These are phyloP conservation scores for Myriosclerotinia scirpicola DNA, from an alignment of 2,329 filamentous ascomycete genomes.

Conservation along the genomic window DNA sequence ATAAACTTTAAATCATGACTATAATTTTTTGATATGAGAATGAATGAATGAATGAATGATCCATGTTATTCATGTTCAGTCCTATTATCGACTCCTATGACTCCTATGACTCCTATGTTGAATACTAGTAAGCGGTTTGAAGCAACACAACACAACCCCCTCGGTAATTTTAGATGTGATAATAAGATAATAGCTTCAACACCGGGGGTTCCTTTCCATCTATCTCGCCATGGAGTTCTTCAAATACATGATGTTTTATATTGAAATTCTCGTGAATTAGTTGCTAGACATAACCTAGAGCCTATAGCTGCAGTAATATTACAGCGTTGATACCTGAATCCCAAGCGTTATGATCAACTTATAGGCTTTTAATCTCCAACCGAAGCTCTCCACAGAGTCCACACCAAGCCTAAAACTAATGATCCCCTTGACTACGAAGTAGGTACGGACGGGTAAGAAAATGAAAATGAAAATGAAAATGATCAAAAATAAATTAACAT, in stretches of 20 bases:
- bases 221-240: neutral
- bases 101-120: too few species aligned
- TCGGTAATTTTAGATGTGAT: neutral
- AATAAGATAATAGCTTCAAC: neutral
- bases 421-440: neutral
- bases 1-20: neutral
- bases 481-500: conserved; percentile 5
- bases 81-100: too few species aligned
- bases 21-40: too few species aligned
- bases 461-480: neutral
- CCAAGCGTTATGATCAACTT: neutral
- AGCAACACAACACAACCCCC: neutral
- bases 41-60: too few species aligned
- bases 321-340: neutral
- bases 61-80: too few species aligned
- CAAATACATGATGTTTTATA: neutral
- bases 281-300: neutral
- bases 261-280: neutral
- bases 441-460: neutral
- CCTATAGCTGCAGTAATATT: neutral
- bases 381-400: conserved; percentile 1
- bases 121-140: too few species aligned
- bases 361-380: neutral
- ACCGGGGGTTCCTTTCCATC: neutral
- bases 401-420: neutral